A percentile compares a stretch with the other conserved stretches of the same genome.
Conservation (phyloP, 2,329 filamentous ascomycete species). For the Metarhizium robertsii region DNA sequence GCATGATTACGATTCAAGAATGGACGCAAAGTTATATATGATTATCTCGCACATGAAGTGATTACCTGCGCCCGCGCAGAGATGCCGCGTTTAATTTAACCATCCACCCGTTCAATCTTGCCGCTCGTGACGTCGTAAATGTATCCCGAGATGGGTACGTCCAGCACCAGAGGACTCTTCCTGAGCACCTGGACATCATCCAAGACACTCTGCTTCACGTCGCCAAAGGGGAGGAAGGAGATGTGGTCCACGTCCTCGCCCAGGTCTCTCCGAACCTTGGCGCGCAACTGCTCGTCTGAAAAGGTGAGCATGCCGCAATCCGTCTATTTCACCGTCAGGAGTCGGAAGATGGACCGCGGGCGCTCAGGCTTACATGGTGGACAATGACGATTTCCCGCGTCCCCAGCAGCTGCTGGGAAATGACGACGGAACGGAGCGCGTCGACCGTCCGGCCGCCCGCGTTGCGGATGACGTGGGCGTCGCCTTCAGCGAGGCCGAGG, state of each 20-base stretch:
- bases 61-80: neutral
- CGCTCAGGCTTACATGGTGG: constrained; percentile 51
- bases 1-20: neutral
- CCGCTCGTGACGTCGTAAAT: constrained; percentile 72
- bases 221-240: constrained; percentile 57
- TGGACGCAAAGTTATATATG: neutral
- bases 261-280: constrained; percentile 49
- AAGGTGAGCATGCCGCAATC: constrained; percentile 57
- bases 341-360: neutral
- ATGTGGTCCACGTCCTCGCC: constrained; percentile 39
- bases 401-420: constrained; percentile 70
- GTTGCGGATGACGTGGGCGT: constrained; percentile 47
- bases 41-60: too few relatives aligned
- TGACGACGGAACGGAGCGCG: constrained; percentile 58
- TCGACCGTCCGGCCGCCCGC: constrained; percentile 50
- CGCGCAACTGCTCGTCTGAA: constrained; percentile 45
- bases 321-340: constrained; percentile 16
- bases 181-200: constrained; percentile 58
- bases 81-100: neutral
- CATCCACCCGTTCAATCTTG: constrained; percentile 25
- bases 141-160: constrained; percentile 61
- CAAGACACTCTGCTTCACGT: constrained; percentile 54
- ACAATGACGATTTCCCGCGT: constrained; percentile 67
- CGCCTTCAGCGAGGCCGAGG: too few relatives aligned
- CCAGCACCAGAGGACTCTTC: constrained; percentile 47